Evolutionary conservation across 225 moss, liverwort and hornwort genomes (phyloP), one percentile per base, ranked within the genome.

Genomic region (Asterella californica): DNA sequence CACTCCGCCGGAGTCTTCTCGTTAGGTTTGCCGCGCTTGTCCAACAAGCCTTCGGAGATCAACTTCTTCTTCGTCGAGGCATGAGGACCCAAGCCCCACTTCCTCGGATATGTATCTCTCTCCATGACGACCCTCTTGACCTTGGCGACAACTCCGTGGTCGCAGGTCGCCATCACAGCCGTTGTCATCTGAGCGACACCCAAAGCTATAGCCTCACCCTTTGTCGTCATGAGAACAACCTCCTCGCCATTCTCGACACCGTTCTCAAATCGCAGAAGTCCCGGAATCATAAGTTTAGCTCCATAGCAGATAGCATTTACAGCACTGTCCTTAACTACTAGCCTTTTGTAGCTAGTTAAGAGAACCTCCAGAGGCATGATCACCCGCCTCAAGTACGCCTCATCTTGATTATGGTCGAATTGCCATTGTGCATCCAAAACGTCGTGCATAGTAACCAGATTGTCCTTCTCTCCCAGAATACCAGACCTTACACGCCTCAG

Each of bases 261-360:
- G 10, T 94, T 91, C 84, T 93, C 96, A 37, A 92, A 96, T 19
- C 94, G 70, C 73, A 96, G 64, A 11, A 96, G 84, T 29, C 96
- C 96, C 0, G 96, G 96, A 76, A 96, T 93, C 96, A 96, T 96
- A 11, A 96, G 81, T 87, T 94, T 96, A 15, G 96, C 96, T 27
- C 96, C 96, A 24, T 92, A 96, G 64, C 96, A 96, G n/a, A 96
- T 93, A 4, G 96, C 96, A 76, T 96, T 96, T 80, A 96, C 94
- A 15, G 92, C 91, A 66, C 94, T 96, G 37, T 96, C 96, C 77
- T 96, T 96, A 42, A 96, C 96, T 12, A 96, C 96, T 66, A 92
- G 86, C 49, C 94, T 81, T 82, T 94, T 96, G 82, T 96, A 96
- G 54, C 96, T 94, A 22, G 96, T 96, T 19, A 96, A 70, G 5